A percentile compares a stretch with the other conserved stretches of the same genome.
Conservation (phyloP, 148 eudicot genomes). For the Camellia japonica region DNA sequence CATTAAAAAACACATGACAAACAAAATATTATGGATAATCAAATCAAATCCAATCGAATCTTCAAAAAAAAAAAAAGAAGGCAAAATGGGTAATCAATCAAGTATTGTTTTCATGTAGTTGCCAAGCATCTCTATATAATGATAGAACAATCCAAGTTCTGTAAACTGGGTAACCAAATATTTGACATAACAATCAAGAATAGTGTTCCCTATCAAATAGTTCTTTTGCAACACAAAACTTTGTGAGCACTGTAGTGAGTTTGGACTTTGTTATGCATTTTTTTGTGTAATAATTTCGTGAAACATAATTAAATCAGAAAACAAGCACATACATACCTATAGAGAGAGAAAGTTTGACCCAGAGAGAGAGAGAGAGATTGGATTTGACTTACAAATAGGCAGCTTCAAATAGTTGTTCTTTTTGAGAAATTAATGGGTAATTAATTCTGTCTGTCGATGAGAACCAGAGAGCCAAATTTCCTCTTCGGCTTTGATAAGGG, state of each 20-base stretch:
- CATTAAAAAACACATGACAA: not conserved
- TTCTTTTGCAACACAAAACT: not conserved
- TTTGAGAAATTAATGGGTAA: too few relatives aligned
- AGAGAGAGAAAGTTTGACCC: not conserved
- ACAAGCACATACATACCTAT: too few relatives aligned
- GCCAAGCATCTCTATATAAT: not conserved
- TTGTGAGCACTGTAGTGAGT: not conserved
- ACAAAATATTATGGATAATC: not conserved
- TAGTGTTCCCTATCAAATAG: not conserved
- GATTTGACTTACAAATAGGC: not conserved
- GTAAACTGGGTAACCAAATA: not conserved
- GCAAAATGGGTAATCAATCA: not conserved
- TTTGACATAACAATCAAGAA: not conserved
- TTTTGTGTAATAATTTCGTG: too few relatives aligned
- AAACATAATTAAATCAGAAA: too few relatives aligned
- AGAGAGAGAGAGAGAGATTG: not conserved
- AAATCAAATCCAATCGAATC: not conserved
- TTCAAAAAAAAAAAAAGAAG: not conserved
- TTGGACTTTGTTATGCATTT: not conserved
- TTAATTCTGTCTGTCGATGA: too few relatives aligned
- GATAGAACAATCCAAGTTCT: not conserved
- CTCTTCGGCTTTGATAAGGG: too few relatives aligned
- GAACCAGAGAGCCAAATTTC: too few relatives aligned
- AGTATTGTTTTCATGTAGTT: not conserved
- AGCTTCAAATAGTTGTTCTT: too few relatives aligned